Evolutionary conservation across 1,139 yeast species (phyloP).

Genomic region (Zygoascus meyerae): DNA sequence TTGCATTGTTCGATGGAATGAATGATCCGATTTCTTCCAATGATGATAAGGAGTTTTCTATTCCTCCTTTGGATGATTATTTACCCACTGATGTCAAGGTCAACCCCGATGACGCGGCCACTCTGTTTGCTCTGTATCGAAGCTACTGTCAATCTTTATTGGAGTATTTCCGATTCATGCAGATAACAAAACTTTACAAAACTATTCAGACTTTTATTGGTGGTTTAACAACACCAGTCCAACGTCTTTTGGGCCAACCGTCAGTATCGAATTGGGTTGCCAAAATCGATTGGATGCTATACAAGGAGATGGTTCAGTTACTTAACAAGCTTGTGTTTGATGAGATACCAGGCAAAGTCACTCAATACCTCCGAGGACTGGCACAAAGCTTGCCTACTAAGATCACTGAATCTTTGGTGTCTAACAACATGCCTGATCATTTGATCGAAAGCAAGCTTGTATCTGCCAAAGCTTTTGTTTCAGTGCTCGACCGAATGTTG

Average conservation of each 20-base stretch:
- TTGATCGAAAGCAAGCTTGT: conserved; percentile 49
- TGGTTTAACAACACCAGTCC: conserved; percentile 60
- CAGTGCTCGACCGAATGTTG: conserved; percentile 51
- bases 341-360: conserved; percentile 52
- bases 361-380: conserved; percentile 34
- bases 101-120: conserved; percentile 54
- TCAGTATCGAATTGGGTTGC: conserved; percentile 55
- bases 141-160: conserved; percentile 58
- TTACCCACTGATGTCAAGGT: conserved; percentile 22
- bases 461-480: conserved; percentile 53
- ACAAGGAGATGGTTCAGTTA: conserved; percentile 54
- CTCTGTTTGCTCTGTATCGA: conserved; percentile 55
- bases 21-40: conserved; percentile 16
- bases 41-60: conserved; percentile 30
- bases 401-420: conserved; percentile 19
- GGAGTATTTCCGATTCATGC: conserved; percentile 64
- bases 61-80: conserved; percentile 51
- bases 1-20: conserved; percentile 7
- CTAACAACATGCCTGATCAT: conserved; percentile 46
- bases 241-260: conserved; percentile 51
- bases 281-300: conserved; percentile 59
- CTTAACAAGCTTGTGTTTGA: conserved; percentile 63
- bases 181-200: conserved; percentile 53
- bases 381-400: conserved; percentile 29
- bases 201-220: conserved; percentile 52